phyloP scores from a whole-genome alignment of 2,329 filamentous ascomycete genomes.

The Simplicillium sp. region DNA sequence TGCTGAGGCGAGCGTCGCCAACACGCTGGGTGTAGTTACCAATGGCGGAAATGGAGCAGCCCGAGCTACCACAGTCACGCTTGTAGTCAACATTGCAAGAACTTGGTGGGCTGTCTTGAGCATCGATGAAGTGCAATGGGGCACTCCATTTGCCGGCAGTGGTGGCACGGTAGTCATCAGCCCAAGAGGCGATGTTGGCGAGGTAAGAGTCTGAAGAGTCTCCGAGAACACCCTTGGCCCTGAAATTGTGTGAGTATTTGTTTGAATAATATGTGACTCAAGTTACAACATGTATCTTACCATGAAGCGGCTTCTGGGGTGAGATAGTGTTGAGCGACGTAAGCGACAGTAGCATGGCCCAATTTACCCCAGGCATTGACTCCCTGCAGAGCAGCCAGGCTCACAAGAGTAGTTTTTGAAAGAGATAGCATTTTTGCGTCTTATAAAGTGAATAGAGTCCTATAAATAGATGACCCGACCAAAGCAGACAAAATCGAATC shows the following conservation, averaged over 20 bases:
- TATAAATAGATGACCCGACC: no score
- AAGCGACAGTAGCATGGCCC: conserved; percentile 45
- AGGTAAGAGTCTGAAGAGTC: conserved; percentile 36
- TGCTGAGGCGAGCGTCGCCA: conserved; percentile 8
- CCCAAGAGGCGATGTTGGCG: conserved; percentile 31
- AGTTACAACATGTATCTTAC: background rate
- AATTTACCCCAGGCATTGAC: conserved; percentile 28
- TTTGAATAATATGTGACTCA: no score
- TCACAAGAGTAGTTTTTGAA: conserved; percentile 6
- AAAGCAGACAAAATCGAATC: background rate
- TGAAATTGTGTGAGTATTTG: conserved; percentile 6
- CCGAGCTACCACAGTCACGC: conserved; percentile 16
- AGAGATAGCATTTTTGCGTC: background rate
- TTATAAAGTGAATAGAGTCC: background rate
- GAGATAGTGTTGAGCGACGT: conserved; percentile 40
- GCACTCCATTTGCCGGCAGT: conserved; percentile 33
- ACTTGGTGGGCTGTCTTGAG: conserved; percentile 24
- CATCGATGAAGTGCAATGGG: conserved; percentile 43
- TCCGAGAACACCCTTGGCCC: conserved; percentile 21
- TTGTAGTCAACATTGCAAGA: conserved; percentile 31
- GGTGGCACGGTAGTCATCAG: conserved; percentile 37
- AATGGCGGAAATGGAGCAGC: conserved; percentile 16
- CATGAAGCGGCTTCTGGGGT: conserved; percentile 22
- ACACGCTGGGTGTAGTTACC: conserved; percentile 18
- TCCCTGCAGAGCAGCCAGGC: conserved; percentile 8